phyloP scores from a whole-genome alignment of 1,284 basidiomycete genomes.

The Leucoagaricus sp. region DNA sequence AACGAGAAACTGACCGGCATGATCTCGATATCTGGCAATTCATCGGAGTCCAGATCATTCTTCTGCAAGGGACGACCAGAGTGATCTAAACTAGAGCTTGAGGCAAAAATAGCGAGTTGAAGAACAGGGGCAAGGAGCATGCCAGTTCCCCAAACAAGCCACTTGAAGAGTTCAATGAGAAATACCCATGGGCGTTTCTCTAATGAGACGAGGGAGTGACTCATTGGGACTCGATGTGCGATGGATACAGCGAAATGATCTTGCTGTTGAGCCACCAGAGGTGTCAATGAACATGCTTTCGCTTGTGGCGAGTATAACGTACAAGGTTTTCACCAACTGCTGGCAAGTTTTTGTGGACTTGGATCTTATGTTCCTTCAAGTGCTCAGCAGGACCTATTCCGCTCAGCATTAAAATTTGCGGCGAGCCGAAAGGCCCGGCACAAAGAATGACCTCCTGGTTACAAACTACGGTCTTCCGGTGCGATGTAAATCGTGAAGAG shows the following conservation, averaged over 20 bases:
- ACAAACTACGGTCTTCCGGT: background rate
- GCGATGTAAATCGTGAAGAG: background rate
- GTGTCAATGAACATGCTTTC: background rate
- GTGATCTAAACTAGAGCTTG: constrained; percentile 10
- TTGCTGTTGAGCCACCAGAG: constrained; percentile 21
- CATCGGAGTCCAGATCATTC: constrained; percentile 15
- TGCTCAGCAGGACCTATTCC: constrained; percentile 38
- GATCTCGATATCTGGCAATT: constrained; percentile 31
- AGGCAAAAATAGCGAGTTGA: constrained; percentile 16
- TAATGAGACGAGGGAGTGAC: constrained; percentile 25
- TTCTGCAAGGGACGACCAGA: background rate
- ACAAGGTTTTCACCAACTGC: constrained; percentile 11
- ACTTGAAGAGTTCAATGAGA: constrained; percentile 18
- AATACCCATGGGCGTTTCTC: constrained; percentile 20
- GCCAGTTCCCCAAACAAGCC: constrained; percentile 19
- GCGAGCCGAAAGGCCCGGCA: constrained; percentile 11
- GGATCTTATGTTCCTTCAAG: constrained; percentile 31
- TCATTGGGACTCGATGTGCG: constrained; percentile 24
- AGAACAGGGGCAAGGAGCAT: constrained; percentile 18
- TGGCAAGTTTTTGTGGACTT: constrained; percentile 32
- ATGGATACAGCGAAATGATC: constrained; percentile 31
- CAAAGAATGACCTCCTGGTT: constrained; percentile 6
- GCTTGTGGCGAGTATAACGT: background rate
- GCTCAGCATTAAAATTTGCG: constrained; percentile 63
- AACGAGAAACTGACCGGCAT: constrained; percentile 21